Base-by-base conservation (phyloP, 169 alveolate genomes). In the Plasmodium blacklocki region DNA sequence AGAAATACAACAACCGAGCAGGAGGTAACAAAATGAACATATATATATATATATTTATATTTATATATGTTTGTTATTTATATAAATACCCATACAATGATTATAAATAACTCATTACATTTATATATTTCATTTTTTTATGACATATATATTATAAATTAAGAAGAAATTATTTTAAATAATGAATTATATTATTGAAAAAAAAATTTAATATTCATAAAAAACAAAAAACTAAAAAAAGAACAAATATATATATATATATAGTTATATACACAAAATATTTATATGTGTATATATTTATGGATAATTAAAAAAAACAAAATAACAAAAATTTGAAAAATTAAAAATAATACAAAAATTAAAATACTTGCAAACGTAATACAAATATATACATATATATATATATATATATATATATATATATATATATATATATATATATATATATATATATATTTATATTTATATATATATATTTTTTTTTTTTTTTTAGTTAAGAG, bases 1-100 rank as follows among this genome's bases (percentile, higher is more conserved):
- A 47, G 86, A 26, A 52, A 90, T 88, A 63, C 50, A 62, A 76
- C 94, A 23, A 18, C 52, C 47, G 68, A 92, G 88, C 88, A 92
- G 14, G 73, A 93, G 95, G 78, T 94, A 93, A 78, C 66, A 76
- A 32, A 75, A 67, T 21, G 66, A 7, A 23, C 19, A 19, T 18
- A 11, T 85, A 23, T 78, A 73, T n/a, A 63, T 75, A 52, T 52
- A 47, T 47, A 47, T 47, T 7, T 47, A 47, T 47, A 47, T 47
- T 47, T 47, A 50, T 50, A 50, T 26, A 2, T 26, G 47, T 39
- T 5, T 39, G 11, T 39, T 39, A 39, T 5, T 39, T 39, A 39
- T 39, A 39, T 39, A 39, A 39, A 39, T 39, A 39, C 2, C 0
- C 47, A 39, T 39, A 39, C 1, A 39, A 39, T 39, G 9, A 0